A percentile compares a stretch with the other conserved stretches of the same genome.
Evolutionary conservation across 345 rosid genomes (phyloP).

Genomic region (Ricinus communis): DNA sequence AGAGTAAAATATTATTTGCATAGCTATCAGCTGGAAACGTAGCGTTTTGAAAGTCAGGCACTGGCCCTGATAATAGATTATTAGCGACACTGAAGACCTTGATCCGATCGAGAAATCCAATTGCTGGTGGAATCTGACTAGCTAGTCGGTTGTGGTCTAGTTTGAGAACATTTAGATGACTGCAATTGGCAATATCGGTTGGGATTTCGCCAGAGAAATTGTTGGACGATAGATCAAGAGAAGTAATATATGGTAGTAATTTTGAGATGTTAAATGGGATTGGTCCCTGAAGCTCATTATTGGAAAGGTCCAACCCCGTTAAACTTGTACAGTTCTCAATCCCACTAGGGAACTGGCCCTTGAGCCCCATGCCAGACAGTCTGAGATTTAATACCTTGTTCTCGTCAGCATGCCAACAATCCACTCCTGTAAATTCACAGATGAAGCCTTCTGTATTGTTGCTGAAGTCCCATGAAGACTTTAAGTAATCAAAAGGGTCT

Average conservation of each 20-base stretch:
- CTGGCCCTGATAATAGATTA: slow-evolving; percentile 26
- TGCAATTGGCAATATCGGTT: slow-evolving; percentile 5
- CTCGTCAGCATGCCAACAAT: slow-evolving; percentile 1
- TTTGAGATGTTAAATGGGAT: slow-evolving; percentile 17
- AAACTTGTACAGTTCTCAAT: slow-evolving; percentile 23
- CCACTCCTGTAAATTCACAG: slow-evolving; percentile 25
- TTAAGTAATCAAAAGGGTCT: not conserved
- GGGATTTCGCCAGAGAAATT: slow-evolving; percentile 38
- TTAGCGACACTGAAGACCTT: slow-evolving; percentile 26
- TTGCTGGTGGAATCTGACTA: slow-evolving; percentile 24
- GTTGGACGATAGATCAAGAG: slow-evolving; percentile 30
- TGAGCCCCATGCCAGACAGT: slow-evolving; percentile 21
- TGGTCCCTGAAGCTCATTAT: slow-evolving; percentile 18
- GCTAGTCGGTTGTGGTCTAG: slow-evolving; percentile 23
- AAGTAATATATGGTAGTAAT: not conserved
- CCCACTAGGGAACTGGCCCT: slow-evolving; percentile 32
- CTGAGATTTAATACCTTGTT: slow-evolving; percentile 14
- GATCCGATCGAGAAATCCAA: slow-evolving; percentile 9
- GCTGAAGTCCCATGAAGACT: slow-evolving; percentile 20
- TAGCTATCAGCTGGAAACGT: not conserved
- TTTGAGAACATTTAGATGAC: slow-evolving; percentile 19
- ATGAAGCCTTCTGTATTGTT: slow-evolving; percentile 12
- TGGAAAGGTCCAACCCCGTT: slow-evolving; percentile 19
- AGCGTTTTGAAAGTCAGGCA: slow-evolving; percentile 10
- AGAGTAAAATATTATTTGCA: slow-evolving; percentile 24